Evolutionary conservation across 2,329 filamentous ascomycete genomes (phyloP), one percentile per base, ranked within the genome.

Genomic region (Penicillium sp.): DNA sequence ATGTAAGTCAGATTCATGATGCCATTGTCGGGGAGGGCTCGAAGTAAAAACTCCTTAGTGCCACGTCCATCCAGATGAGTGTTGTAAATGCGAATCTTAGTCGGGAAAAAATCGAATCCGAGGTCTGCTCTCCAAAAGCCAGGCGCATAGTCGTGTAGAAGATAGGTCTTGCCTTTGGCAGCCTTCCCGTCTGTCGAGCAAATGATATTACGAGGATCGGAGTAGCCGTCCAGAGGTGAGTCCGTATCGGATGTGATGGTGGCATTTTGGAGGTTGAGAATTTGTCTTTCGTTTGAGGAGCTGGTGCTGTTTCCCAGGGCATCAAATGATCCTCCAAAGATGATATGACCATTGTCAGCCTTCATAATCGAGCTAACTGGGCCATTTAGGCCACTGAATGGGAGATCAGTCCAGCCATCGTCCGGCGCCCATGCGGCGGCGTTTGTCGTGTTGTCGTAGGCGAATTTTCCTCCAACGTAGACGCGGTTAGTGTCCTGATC

Each of bases 1-100:
- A 86, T 86, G 65, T 94, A 97, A 37, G 91, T 96, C 68, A 99
- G 82, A 74, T 97, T 97, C 86, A 99, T 90, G 70, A 99, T 97
- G 50, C 94, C 94, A 59, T 89, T 87, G 66, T 93, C 85, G 6
- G 93, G 92, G 55, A 93, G 78, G 18, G 91, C 90, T 23, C 90
- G 90, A 69, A 91, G 95, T 55, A 91, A 86, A 77, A 90, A 99
- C 0, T 88, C 89, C 76, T 90, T 89, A 31, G 92, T 96, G 31
- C 94, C 92, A 60, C 91, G 86, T 49, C 89, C 91, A 65, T 94
- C 85, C 50, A 86, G 81, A 63, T 89, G 86, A 3, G 93, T 94
- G 75, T 99, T 99, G 79, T 89, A 91, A 25, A 99, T 78, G 51
- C 91, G 86, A 57, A 99, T 75, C 72, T 91, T 95, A 10, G 91